Base-by-base conservation (phyloP, 129 eudicot species). In the Escallonia herrerae region DNA sequence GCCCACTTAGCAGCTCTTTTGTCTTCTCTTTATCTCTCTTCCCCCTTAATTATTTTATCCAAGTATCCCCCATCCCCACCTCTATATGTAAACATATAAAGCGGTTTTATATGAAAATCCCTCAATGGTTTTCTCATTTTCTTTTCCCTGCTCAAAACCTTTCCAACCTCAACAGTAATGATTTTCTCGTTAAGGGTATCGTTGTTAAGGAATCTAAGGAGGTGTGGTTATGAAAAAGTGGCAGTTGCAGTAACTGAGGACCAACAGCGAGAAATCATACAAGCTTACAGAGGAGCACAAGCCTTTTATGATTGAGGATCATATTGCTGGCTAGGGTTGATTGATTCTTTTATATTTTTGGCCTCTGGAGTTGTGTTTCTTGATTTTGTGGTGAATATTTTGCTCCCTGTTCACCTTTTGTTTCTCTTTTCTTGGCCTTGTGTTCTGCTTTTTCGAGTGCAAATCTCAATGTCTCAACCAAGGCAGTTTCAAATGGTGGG, bases 111-210 rank as follows among this genome's bases (percentile, higher is more conserved):
- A 47, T 11, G 52, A 48, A 9, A 46, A 49, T 45, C 9, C 12
- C 5, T 48, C 49, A 22, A 37, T 65, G 37, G 33, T 49, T 50
- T 5, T 51, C 12, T 33, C 6, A 40, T 50, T 51, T 65, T 47
- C 3, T 3, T 12, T 41, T 55, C 33, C 33, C 33, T 22, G 33
- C 33, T 22, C 33, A 22, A 22, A 8, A 3, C 43, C 43, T 69
- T 47, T 45, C 10, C 55, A 14, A 3, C 7, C 65, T 58, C 46
- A 46, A 48, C 62, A 60, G 61, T 62, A 51, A 60, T 70, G 67
- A 70, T 70, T 48, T 70, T 50, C 67, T 61, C 55, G 75, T 62
- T 62, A 61, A 39, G 52, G 66, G 47, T 56, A 71, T 62, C 75
- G 22, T 70, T 71, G 54, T 52, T 40, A 42, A 40, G 62, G 68